Conservation (phyloP, 2,329 filamentous ascomycete species). For the Fusarium azukiicola region DNA sequence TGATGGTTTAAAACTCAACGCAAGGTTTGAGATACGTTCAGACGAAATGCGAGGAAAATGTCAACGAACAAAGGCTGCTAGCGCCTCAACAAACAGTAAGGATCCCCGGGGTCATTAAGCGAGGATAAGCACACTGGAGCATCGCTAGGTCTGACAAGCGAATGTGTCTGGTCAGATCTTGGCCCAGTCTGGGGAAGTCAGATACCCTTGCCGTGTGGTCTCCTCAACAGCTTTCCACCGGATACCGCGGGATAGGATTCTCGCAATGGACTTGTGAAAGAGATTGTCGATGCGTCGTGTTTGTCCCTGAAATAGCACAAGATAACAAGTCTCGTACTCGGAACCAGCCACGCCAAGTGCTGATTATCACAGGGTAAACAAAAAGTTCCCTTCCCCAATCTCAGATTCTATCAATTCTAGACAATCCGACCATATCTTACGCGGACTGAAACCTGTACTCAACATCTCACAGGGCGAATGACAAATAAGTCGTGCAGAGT, state of each 20-base stretch:
- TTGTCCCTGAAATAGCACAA: too few species aligned
- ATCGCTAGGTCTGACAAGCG: neutral
- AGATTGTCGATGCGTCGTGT: too few species aligned
- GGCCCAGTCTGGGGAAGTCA: neutral
- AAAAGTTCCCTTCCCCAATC: conserved; percentile 1
- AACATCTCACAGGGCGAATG: neutral
- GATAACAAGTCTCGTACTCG: neutral
- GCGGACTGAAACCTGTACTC: neutral
- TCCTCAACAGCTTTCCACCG: neutral
- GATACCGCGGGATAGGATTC: neutral
- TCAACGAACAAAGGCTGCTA: neutral
- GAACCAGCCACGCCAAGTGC: neutral
- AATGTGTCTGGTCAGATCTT: conserved; percentile 16
- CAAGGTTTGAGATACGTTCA: neutral
- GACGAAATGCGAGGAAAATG: neutral
- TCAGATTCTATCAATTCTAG: neutral
- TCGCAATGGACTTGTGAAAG: neutral
- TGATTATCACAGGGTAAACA: neutral
- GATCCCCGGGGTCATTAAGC: conserved; percentile 1
- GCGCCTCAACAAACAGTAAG: conserved; percentile 9
- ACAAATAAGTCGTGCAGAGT: neutral
- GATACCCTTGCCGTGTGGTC: neutral
- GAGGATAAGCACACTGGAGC: neutral
- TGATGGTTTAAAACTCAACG: too few species aligned
- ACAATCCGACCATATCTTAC: neutral